Base-by-base conservation (phyloP, 495 filamentous ascomycete genomes). In the Pyronema omphalodes region DNA sequence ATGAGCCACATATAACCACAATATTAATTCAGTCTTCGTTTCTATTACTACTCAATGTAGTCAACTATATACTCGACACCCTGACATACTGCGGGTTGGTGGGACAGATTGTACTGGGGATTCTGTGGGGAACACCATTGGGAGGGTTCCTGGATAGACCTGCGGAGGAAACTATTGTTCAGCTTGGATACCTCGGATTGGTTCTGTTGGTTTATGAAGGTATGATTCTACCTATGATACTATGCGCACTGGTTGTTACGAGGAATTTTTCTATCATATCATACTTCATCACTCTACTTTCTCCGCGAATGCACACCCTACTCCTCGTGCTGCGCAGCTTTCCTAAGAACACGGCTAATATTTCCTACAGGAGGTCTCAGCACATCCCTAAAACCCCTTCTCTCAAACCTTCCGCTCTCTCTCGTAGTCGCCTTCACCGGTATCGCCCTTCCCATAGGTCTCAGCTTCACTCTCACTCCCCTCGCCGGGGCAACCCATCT, bases 101-200 rank as follows among this genome's bases (percentile, higher is more conserved):
- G 48, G 83, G 86, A 0, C 79, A 89, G 59, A 73, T 89, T 15
- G 67, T 89, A 14, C 65, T 88, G 23, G 85, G 85, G 29, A 71
- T 84, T 3, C 70, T 79, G 33, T 89, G 77, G 72, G 81, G 84
- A 23, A 71, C 72, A 0, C 82, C 82, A 0, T 73, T 79, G 0
- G 64, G 67, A 29, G 71, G 76, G 59, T 79, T 74, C 73, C 67
- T 83, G 9, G 58, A 63, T 33, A 52, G 44, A 0, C 61, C 65
- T 3, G 63, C 67, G n/a, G 72, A 88, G 64, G 60, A 73, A 3
- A 70, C 71, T 0, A 73, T 86, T 43, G 74, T 81, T 7, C 73
- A 80, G 43, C 62, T 89, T n/a, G 84, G 85, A 0, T 89, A 88
- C 60, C 65, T 89, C 0, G 85, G 86, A 0, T 59, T 91, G 37